Percentiles rank a stretch among this genome's conserved stretches.
These are phyloP conservation scores for Cucurbita argyrosperma DNA, from an alignment of 306 rosid species.

Conservation along the genomic window DNA sequence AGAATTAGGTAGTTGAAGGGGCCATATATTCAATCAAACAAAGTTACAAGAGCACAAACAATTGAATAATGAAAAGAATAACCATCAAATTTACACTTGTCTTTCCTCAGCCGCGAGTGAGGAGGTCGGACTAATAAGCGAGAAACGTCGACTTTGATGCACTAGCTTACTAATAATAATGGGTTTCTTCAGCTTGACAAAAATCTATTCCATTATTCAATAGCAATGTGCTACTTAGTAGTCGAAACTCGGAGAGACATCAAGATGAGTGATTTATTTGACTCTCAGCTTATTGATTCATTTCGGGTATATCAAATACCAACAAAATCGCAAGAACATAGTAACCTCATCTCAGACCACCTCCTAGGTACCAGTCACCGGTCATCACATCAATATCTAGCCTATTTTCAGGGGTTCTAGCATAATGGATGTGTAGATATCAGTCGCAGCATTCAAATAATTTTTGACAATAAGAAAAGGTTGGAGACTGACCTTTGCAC, in stretches of 20 bases:
- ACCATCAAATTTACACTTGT: not conserved
- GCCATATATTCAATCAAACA: not conserved
- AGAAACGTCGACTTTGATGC: too few species aligned
- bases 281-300: not conserved
- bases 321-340: not conserved
- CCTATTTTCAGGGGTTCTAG: not conserved
- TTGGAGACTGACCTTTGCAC: conserved; percentile 65
- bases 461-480: not conserved
- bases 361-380: not conserved
- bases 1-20: not conserved
- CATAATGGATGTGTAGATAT: not conserved
- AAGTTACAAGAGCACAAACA: not conserved
- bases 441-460: not conserved
- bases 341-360: not conserved
- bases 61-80: not conserved
- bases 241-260: too few species aligned
- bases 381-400: not conserved
- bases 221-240: too few species aligned
- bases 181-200: too few species aligned
- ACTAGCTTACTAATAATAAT: too few species aligned
- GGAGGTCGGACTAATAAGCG: too few species aligned
- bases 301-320: not conserved
- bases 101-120: too few species aligned
- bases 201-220: too few species aligned
- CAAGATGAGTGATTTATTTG: too few species aligned